Percentiles rank a stretch among this genome's conserved stretches.
phyloP scores from a whole-genome alignment of 1,284 basidiomycete genomes.

The Ganoderma multipileum region DNA sequence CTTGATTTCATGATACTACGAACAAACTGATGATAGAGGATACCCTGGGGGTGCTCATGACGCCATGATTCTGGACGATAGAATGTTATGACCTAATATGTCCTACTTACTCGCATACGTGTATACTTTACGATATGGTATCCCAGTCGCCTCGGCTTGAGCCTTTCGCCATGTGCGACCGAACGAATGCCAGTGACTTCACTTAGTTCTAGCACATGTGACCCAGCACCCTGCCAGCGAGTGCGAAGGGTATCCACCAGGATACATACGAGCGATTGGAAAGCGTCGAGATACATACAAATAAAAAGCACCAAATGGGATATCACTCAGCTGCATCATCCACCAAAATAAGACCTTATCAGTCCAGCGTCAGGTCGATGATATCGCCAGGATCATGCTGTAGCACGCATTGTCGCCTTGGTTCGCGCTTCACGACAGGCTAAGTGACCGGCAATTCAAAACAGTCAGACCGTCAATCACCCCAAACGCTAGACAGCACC shows the following conservation, averaged over 20 bases:
- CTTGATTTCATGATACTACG: not conserved
- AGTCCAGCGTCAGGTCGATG: conserved; percentile 28
- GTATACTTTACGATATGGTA: not conserved
- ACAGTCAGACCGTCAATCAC: not conserved
- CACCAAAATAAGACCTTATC: not conserved
- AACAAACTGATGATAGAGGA: not conserved
- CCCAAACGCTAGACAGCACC: too few species aligned
- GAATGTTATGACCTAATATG: not conserved
- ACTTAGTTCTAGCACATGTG: not conserved
- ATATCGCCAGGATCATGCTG: conserved; percentile 23
- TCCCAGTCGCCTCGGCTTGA: not conserved
- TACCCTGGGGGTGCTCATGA: not conserved
- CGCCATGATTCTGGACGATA: not conserved
- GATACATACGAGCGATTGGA: not conserved
- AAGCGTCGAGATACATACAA: not conserved
- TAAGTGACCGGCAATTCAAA: not conserved
- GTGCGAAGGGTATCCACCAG: not conserved
- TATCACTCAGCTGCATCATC: not conserved
- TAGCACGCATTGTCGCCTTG: not conserved
- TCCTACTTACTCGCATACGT: not conserved
- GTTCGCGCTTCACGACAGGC: conserved; percentile 17
- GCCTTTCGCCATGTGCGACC: not conserved
- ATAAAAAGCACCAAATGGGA: not conserved
- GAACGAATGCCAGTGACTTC: not conserved
- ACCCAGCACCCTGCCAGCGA: too few species aligned